Base-by-base conservation (phyloP, 2,329 filamentous ascomycete genomes). In the Fusarium sp. region DNA sequence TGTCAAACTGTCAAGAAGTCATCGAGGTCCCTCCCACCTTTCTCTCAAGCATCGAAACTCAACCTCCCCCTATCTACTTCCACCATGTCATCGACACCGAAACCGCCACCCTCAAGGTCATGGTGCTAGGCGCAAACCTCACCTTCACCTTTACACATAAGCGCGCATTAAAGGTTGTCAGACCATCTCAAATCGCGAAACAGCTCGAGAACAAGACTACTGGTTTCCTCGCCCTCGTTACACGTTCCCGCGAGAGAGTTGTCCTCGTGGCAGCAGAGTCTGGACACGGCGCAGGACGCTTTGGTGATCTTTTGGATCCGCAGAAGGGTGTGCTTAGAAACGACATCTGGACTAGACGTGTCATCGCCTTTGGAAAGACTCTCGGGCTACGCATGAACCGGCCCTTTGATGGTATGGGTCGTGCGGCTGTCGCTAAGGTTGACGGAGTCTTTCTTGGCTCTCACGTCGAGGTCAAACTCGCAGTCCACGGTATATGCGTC, bases 401-500 rank as follows among this genome's bases (percentile, higher is more conserved):
- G 0, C 76, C 79, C 0, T 84, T 78, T 20, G 84, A 84, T 39
- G 66, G 66, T 2, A 58, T 66, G 11, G 32, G 37, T 48, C 9
- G 56, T 11, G 59, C 54, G 6, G 57, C 52, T 7, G 27, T 54
- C 9, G 30, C 64, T 14, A 3, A 39, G 61, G 20, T 64, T 64
- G 32, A 64, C 58, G 81, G 83, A 5, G 69, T 80, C 14, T 82
- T 82, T 48, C 75, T 77, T 1, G 82, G 81, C 0, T 79, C 81
- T 0, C 84, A 86, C 25, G 81, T 83, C 1, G 84, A 86, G 67
- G 82, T 83, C 18, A 86, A 86, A 65, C 79, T 86, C 0, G 82
- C 84, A 0, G 77, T 81, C 0, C 80, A 83, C 23, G 81, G 80
- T 0, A 58, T 84, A 0, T 79, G 79, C 9, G 61, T 79, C 0